Evolutionary conservation across 106 monocot genomes (phyloP).

Genomic region (Dioscorea dumetorum): DNA sequence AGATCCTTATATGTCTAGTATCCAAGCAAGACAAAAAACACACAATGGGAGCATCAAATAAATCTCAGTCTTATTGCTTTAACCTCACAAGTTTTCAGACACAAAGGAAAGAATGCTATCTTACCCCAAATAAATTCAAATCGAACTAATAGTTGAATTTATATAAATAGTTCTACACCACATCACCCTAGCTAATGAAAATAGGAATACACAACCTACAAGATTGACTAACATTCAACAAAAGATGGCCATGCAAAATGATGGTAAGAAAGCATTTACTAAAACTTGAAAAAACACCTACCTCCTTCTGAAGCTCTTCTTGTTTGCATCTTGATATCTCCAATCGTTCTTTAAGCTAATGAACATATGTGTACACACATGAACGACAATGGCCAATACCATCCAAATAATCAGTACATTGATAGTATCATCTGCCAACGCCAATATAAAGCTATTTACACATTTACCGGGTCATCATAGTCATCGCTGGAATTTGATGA

Average conservation of each 20-base stretch:
- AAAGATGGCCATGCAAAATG: background rate
- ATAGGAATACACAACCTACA: background rate
- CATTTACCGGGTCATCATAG: no score
- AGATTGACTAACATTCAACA: background rate
- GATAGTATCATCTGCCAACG: background rate
- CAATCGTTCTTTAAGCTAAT: slow-evolving; percentile 60
- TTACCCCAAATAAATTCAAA: background rate
- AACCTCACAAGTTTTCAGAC: no score
- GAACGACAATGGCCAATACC: background rate
- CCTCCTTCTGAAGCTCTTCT: slow-evolving; percentile 75
- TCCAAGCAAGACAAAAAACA: no score
- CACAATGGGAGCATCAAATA: no score
- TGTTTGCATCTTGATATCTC: slow-evolving; percentile 34
- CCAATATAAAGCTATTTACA: no score
- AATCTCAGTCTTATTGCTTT: no score
- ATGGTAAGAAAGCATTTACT: background rate
- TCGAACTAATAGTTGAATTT: background rate
- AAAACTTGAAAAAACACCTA: background rate
- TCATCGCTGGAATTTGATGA: no score
- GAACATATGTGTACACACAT: background rate
- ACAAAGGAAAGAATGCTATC: no score
- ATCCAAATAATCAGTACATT: background rate
- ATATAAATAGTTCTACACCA: background rate
- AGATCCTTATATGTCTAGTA: no score
- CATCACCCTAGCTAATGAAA: background rate